Evolutionary conservation across 208 protist genomes (phyloP), one percentile per base, ranked within the genome.

Genomic region (Acanthamoeba divionensis): DNA sequence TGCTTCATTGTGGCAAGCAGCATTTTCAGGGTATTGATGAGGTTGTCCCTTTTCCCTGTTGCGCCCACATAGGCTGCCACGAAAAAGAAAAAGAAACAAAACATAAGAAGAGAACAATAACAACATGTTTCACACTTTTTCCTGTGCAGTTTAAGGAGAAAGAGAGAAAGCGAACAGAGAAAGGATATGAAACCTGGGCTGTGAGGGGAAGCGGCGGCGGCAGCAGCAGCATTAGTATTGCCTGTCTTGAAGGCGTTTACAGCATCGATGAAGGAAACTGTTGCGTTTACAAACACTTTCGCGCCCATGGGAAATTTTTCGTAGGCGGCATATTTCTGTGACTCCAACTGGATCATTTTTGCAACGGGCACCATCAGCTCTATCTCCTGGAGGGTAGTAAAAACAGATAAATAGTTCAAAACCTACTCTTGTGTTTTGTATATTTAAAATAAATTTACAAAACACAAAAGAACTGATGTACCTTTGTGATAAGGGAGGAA

Each of bases 271-370:
- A 88, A 88, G n/a, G 57, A n/a, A 60, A 71, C 36, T 38, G 50
- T 15, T 2, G 57, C 26, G 38, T 88, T 88, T 38, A 88, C 55
- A 60, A 69, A 88, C 24, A 88, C 57, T 33, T 88, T 88, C 41
- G 69, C 41, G 50, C 52, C 55, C 0, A 71, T 38, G 24, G 79
- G 79, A 60, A 88, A 88, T 41, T 69, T 65, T 10, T 71, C 55
- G 18, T 71, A 88, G 18, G 52, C 55, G 6, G 55, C 55, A 6
- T 69, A 88, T n/a, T 50, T 66, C 15, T 21, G 12, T 21, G 57
- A 41, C 13, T 88, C 79, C 4, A 60, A 41, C 79, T 88, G 79
- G 21, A 88, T 88, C 31, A 69, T 69, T 60, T 88, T 88, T 12
- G 57, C 79, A 3, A 88, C 55, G n/a, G 79, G 79, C 29, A 88